Base-by-base conservation (phyloP, 352 stramenopile species). In the Phytophthora macrochlamydospora region DNA sequence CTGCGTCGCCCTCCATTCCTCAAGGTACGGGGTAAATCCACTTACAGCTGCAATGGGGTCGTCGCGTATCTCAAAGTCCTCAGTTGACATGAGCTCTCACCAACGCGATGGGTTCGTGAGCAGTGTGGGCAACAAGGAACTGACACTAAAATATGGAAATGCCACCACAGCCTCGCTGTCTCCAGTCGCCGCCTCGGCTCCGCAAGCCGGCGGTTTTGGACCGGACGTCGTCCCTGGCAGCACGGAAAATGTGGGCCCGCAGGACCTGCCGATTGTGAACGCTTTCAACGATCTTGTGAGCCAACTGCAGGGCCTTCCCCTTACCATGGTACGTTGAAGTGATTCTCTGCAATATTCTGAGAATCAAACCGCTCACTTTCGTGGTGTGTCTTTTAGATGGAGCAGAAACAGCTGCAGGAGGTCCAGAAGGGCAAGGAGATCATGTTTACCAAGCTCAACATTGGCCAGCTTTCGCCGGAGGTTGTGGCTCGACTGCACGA, bases 381-480 rank as follows among this genome's bases (percentile, higher is more conserved):
- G 9, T 40, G 49, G 24, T 72, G 40, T 69, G 59, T 51, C 66
- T 13, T 62, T 43, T 64, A 95, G 87, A 83, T 93, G 71, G 88
- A 96, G 70, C 83, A 94, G 62, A 96, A 96, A 71, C 87, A 94
- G 56, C 75, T 96, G 68, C 67, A 82, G 18, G 88, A 96, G 63
- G 93, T 93, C 49, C 82, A 92, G 30, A 94, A 94, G 75, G 75
- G 80, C 52, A 93, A 93, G 62, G 88, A 94, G 52, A 73, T 95
- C 51, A 83, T 96, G 80, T 94, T 94, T 53, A 91, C 85, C 24
- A 96, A 96, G 75, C 85, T 96, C 49, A 94, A 94, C 67, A 80
- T 89, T 13, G 81, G 83, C 9, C 82, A 90, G 11, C 61, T 96
- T 53, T 88, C 83, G 35, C 79, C 88, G 12, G 74, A 80, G 24